Percentiles rank a stretch among this genome's conserved stretches.
Evolutionary conservation across 106 monocot genomes (phyloP).

Genomic region (Allium fistulosum): DNA sequence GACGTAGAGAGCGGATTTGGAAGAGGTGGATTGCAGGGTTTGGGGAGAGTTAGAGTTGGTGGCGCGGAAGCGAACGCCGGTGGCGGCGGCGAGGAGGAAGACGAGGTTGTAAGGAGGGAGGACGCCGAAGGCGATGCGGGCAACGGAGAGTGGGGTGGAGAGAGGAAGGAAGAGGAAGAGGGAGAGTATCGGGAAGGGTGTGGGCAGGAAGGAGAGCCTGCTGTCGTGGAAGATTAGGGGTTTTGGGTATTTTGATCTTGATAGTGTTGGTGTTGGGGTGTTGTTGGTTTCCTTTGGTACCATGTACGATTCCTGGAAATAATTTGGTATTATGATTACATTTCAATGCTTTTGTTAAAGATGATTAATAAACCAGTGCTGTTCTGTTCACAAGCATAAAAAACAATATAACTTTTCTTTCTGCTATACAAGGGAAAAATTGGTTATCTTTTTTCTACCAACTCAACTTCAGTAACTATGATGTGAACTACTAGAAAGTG

Average conservation of each 20-base stretch:
- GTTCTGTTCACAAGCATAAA: too few relatives aligned
- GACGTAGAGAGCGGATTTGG: constrained; percentile 29
- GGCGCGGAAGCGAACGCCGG: constrained; percentile 19
- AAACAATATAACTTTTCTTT: too few relatives aligned
- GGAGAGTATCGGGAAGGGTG: constrained; percentile 35
- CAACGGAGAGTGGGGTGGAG: constrained; percentile 22
- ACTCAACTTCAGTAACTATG: too few relatives aligned
- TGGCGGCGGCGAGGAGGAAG: constrained; percentile 7
- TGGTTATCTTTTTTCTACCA: too few relatives aligned
- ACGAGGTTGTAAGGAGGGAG: constrained; percentile 36
- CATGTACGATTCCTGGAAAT: constrained; percentile 51
- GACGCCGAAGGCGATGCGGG: constrained; percentile 21
- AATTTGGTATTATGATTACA: too few relatives aligned
- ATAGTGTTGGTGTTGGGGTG: constrained; percentile 8
- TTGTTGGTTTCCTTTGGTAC: constrained; percentile 26
- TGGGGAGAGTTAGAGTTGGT: constrained; percentile 4
- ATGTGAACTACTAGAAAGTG: too few relatives aligned
- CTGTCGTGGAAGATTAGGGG: constrained; percentile 80
- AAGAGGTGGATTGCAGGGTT: background rate
- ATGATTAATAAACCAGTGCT: too few relatives aligned
- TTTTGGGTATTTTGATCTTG: constrained; percentile 68
- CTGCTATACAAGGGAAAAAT: too few relatives aligned
- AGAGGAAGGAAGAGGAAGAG: constrained; percentile 55
- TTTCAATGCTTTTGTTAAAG: too few relatives aligned
- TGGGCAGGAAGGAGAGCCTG: constrained; percentile 64